A percentile compares a stretch with the other conserved stretches of the same genome.
These are phyloP conservation scores for Fusarium longipes DNA, from an alignment of 2,329 filamentous ascomycete species.

Conservation along the genomic window DNA sequence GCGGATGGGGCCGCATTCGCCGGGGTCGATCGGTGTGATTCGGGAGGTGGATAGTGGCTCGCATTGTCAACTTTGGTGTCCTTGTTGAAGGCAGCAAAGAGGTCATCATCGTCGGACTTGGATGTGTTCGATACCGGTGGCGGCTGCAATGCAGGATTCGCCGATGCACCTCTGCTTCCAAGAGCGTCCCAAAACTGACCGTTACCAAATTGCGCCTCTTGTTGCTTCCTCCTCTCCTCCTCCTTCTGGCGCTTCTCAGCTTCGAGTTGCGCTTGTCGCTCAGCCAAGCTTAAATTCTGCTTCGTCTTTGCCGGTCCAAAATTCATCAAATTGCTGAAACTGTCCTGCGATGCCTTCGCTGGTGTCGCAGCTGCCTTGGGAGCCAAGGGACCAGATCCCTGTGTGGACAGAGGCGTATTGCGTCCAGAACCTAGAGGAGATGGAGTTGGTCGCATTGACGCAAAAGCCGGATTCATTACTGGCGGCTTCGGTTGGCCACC, in stretches of 20 bases:
- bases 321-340: constrained; percentile 80
- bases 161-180: constrained; percentile 64
- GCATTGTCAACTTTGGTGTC: constrained; percentile 75
- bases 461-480: constrained; percentile 59
- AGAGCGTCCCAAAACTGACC: constrained; percentile 81
- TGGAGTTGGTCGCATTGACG: constrained; percentile 65
- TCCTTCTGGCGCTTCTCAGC: constrained; percentile 77
- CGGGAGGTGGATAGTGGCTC: constrained; percentile 67
- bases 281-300: constrained; percentile 80
- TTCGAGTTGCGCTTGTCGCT: constrained; percentile 77
- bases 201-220: constrained; percentile 82
- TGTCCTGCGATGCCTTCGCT: constrained; percentile 70
- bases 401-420: constrained; percentile 66
- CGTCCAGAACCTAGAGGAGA: constrained; percentile 66
- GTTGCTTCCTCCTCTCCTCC: constrained; percentile 75
- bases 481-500: constrained; percentile 52
- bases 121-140: constrained; percentile 30
- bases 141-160: constrained; percentile 47
- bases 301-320: constrained; percentile 67
- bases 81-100: constrained; percentile 75
- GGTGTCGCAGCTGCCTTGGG: constrained; percentile 57
- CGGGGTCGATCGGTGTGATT: constrained; percentile 59
- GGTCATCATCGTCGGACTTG: constrained; percentile 65
- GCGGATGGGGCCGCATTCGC: constrained; percentile 47
- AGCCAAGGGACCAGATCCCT: constrained; percentile 57